Percentiles rank a stretch among this genome's conserved stretches.
phyloP scores from a whole-genome alignment of 257 asterid genomes.

The Fraxinus anomala region DNA sequence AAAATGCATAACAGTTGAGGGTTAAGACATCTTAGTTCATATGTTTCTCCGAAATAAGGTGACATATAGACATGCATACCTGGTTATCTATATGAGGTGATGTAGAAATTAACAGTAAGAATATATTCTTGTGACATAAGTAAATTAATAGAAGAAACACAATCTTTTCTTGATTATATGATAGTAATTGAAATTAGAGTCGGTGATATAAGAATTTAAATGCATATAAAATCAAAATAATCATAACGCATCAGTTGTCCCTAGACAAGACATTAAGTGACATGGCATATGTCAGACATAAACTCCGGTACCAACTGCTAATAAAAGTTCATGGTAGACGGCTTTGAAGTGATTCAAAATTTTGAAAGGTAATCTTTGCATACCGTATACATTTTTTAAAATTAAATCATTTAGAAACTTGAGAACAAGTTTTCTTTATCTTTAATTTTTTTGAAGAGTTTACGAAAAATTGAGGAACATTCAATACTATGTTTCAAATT shows the following conservation, averaged over 20 bases:
- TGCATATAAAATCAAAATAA: too few species aligned
- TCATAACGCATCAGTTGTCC: too few species aligned
- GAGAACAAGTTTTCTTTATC: too few species aligned
- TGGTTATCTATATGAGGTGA: not conserved
- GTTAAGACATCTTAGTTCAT: not conserved
- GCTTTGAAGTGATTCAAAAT: too few species aligned
- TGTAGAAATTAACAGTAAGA: not conserved
- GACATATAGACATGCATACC: not conserved
- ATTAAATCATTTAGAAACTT: too few species aligned
- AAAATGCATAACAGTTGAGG: not conserved
- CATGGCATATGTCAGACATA: too few species aligned
- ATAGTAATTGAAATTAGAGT: not conserved
- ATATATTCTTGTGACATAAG: not conserved
- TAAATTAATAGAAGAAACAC: not conserved
- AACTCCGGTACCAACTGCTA: too few species aligned
- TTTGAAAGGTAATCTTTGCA: too few species aligned
- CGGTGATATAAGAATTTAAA: too few species aligned
- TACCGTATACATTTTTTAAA: too few species aligned
- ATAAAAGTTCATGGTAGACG: too few species aligned
- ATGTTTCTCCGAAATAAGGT: not conserved
- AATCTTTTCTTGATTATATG: not conserved
- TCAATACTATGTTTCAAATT: not conserved
- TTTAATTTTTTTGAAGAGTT: not conserved
- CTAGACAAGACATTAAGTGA: not conserved
- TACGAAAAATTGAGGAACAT: not conserved